phyloP scores from a whole-genome alignment of 192 early-diverging fungal genomes.

The Coemansia javaensis region DNA sequence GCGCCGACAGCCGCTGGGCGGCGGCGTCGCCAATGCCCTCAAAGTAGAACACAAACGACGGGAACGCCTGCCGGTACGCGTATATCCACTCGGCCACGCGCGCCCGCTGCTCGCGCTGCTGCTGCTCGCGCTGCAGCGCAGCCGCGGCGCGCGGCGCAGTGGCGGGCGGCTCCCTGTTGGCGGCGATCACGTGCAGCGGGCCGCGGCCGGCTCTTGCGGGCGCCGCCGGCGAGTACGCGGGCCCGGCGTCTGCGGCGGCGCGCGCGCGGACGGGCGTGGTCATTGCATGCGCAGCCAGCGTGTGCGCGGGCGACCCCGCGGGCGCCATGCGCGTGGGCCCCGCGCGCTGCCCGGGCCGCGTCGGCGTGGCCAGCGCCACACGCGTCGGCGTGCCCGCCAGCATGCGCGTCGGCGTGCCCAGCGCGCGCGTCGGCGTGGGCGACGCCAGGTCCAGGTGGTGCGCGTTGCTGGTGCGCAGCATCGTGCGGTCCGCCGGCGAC shows the following conservation, averaged over 20 bases:
- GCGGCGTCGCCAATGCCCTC: conserved; percentile 47
- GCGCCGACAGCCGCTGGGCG: conserved; percentile 28
- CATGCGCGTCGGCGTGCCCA: conserved; percentile 42
- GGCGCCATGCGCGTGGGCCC: conserved; percentile 15
- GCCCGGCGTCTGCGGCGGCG: conserved; percentile 13
- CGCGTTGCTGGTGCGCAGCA: conserved; percentile 14
- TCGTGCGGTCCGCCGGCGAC: conserved; percentile 22
- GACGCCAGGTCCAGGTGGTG: conserved; percentile 14
- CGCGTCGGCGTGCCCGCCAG: too few relatives aligned
- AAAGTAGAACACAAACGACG: conserved; percentile 52
- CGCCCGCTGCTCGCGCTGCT: conserved; percentile 32
- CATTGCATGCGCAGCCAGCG: too few relatives aligned
- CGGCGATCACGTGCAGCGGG: conserved; percentile 39
- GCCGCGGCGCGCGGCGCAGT: neutral
- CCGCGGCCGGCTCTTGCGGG: conserved; percentile 9
- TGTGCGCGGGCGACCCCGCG: too few relatives aligned
- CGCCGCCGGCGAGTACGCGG: conserved; percentile 7
- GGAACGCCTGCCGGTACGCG: conserved; percentile 43
- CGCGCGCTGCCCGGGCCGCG: conserved; percentile 34
- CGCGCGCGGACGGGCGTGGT: too few relatives aligned
- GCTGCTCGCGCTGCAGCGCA: conserved; percentile 18
- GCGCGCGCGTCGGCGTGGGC: conserved; percentile 13
- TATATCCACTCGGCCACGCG: conserved; percentile 50
- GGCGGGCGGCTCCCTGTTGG: conserved; percentile 18
- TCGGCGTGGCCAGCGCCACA: conserved; percentile 44